Evolutionary conservation across 208 protist species (phyloP).

Genomic region (Acanthamoeba healyi): DNA sequence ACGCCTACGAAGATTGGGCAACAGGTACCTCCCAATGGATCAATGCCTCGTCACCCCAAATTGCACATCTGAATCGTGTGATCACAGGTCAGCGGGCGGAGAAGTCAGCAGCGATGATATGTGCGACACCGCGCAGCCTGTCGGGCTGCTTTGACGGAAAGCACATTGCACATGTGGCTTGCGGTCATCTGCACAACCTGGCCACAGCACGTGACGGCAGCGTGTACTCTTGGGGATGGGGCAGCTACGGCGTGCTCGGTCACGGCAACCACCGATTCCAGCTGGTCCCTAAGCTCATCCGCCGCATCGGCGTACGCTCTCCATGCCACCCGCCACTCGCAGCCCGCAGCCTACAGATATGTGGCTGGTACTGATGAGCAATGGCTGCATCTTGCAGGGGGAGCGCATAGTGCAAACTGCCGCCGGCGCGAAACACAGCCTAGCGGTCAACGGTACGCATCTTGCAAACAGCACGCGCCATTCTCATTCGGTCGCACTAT

Average conservation of each 20-base stretch:
- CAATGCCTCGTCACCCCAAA: too few species aligned
- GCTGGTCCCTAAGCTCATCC: slow-evolving; percentile 62
- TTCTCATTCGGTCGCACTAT: neutral
- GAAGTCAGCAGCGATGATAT: slow-evolving; percentile 22
- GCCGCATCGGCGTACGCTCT: slow-evolving; percentile 19
- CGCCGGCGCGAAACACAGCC: slow-evolving; percentile 45
- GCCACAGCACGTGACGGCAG: slow-evolving; percentile 20
- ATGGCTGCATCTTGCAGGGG: neutral
- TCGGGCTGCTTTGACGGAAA: slow-evolving; percentile 47
- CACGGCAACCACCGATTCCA: slow-evolving; percentile 72
- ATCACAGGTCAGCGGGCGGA: neutral
- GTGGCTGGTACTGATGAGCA: too few species aligned
- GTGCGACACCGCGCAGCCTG: slow-evolving; percentile 30
- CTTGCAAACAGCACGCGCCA: neutral
- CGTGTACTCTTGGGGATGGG: slow-evolving; percentile 65
- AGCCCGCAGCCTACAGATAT: neutral
- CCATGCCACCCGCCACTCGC: neutral
- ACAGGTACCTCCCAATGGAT: neutral
- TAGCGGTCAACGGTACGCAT: slow-evolving; percentile 18
- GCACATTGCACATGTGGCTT: slow-evolving; percentile 22
- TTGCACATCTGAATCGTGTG: neutral
- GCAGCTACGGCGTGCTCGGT: slow-evolving; percentile 60
- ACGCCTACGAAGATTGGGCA: slow-evolving; percentile 71
- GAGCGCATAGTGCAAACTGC: slow-evolving; percentile 23
- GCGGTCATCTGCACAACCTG: slow-evolving; percentile 63